Conservation (phyloP, 2,329 filamentous ascomycete species). For the Colletotrichum neosansevieriae region DNA sequence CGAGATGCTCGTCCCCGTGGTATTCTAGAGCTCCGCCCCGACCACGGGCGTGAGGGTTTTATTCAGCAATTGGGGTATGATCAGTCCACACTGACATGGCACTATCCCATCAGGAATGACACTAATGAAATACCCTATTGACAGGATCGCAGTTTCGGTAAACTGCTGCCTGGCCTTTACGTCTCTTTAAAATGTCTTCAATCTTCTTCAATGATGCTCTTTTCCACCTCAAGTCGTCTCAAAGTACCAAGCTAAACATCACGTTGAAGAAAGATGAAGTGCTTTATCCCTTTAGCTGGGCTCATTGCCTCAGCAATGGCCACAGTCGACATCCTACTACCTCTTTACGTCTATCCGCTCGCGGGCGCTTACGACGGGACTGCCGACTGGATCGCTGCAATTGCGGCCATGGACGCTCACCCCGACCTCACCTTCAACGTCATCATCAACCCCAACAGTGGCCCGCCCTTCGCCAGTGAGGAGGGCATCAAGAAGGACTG, state of each 20-base stretch:
- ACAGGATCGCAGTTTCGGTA: too few relatives aligned
- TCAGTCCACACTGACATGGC: too few relatives aligned
- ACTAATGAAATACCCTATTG: too few relatives aligned
- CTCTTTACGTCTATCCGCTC: conserved; percentile 19
- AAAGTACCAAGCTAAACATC: background rate
- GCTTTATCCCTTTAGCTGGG: background rate
- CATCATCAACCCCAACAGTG: conserved; percentile 17
- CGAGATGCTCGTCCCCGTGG: too few relatives aligned
- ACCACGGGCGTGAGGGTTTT: too few relatives aligned
- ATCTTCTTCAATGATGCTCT: too few relatives aligned
- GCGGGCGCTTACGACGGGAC: conserved; percentile 11
- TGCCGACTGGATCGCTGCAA: conserved; percentile 12
- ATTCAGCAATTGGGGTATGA: too few relatives aligned
- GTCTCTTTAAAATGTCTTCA: too few relatives aligned
- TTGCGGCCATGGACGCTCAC: conserved; percentile 19
- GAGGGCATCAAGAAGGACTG: conserved; percentile 22
- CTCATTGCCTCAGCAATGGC: background rate
- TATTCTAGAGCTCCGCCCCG: too few relatives aligned
- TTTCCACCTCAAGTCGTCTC: too few relatives aligned
- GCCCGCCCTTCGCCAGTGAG: conserved; percentile 13
- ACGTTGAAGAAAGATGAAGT: background rate
- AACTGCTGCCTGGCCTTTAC: too few relatives aligned
- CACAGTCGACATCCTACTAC: conserved; percentile 8
- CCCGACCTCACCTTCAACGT: conserved; percentile 16
- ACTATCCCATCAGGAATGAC: too few relatives aligned